Evolutionary conservation across 1,284 basidiomycete species (phyloP), one percentile per base, ranked within the genome.

Genomic region (Moesziomyces antarcticus): DNA sequence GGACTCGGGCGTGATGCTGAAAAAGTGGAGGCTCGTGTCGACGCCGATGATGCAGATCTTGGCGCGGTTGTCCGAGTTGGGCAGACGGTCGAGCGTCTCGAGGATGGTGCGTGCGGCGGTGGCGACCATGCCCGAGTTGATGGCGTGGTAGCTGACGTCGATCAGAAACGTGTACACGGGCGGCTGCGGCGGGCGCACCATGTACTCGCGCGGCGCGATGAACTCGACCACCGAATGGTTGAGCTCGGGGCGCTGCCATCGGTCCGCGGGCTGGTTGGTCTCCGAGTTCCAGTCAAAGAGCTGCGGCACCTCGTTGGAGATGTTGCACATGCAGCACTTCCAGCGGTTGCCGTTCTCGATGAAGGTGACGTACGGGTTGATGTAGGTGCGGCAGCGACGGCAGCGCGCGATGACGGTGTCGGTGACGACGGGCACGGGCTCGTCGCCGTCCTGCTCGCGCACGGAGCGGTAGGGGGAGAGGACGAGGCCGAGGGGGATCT

Each of bases 271-370:
- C 85, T 94, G 92, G 84, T 97, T 97, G 75, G 90, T 91, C 63
- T 88, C 89, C 84, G 94, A 93, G 85, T 99, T 93, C 95, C 96
- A 99, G 85, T 99, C 97, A 83, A 99, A 99, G 56, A 97, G 88
- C 83, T 98, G 95, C 9, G 97, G 97, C 1, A 99, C 96, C 85
- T 99, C 97, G 85, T 99, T 99, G 62, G 93, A 93, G 88, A 99
- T 91, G 80, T 92, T 93, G 86, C 97, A 99, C 93, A 99, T 95
- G 87, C 94, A 97, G 67, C 97, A 99, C 85, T 97, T 93, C 97
- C 97, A 98, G 87, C 95, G 90, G 85, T 94, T 95, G 37, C 97
- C 97, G 68, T 94, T 94, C 84, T 99, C 97, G 82, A 97, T 94
- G 85, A 99, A 99, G 78, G 94, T 93, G 43, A 98, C 95, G 83